A percentile compares a stretch with the other conserved stretches of the same genome.
Evolutionary conservation across 495 filamentous ascomycete species (phyloP).

Genomic region (Pseudoneurospora amorphoporcata): DNA sequence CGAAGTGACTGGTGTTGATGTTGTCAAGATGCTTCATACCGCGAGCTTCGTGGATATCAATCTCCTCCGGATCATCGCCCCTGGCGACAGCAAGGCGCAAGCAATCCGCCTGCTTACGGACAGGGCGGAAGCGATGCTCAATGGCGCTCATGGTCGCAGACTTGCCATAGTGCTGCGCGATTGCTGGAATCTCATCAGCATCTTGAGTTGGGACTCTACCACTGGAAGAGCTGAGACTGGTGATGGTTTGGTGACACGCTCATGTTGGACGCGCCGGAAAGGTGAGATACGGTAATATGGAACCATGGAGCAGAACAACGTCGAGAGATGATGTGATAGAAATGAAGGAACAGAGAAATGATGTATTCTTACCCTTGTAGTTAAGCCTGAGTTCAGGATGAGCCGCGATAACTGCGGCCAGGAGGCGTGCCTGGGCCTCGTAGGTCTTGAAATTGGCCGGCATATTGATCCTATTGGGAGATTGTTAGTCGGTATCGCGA

Average conservation of each 20-base stretch:
- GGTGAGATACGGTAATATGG: neutral
- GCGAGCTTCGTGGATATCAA: conserved; percentile 3
- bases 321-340: neutral
- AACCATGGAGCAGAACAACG: conserved; percentile 4
- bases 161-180: conserved; percentile 21
- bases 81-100: conserved; percentile 44
- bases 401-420: conserved; percentile 41
- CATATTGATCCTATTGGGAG: conserved; percentile 14
- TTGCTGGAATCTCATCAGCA: conserved; percentile 14
- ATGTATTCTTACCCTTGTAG: conserved; percentile 35
- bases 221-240: neutral
- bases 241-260: neutral
- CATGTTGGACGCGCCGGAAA: neutral
- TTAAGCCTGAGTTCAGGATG: conserved; percentile 33
- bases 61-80: conserved; percentile 15
- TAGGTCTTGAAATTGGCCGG: conserved; percentile 37
- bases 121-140: conserved; percentile 35
- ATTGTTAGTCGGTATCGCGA: neutral
- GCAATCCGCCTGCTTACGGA: conserved; percentile 24
- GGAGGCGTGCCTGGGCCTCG: conserved; percentile 37
- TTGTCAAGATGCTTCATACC: conserved; percentile 3
- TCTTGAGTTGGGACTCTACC: conserved; percentile 3
- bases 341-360: neutral
- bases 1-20: neutral
- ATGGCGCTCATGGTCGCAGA: conserved; percentile 26